Evolutionary conservation across 352 stramenopile species (phyloP).

Genomic region (Globisporangium solare): DNA sequence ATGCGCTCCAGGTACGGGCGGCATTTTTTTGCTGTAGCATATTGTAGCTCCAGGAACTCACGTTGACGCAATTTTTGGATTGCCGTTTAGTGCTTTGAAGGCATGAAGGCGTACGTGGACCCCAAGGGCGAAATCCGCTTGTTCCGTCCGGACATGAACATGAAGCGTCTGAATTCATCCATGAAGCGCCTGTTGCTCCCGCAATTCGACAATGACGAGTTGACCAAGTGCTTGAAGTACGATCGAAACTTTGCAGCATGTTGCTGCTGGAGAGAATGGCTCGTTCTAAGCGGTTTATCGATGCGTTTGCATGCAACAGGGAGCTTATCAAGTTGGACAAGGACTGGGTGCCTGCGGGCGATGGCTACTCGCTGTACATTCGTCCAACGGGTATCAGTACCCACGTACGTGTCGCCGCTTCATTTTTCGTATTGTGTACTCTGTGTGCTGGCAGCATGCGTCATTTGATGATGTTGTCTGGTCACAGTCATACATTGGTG

Average conservation of each 20-base stretch:
- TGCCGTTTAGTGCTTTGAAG: conserved; percentile 88
- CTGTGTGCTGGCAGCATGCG: no score
- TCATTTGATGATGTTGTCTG: background rate
- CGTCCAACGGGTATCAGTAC: conserved; percentile 93
- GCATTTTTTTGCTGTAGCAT: no score
- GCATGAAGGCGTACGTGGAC: conserved; percentile 93
- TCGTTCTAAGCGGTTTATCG: conserved; percentile 10
- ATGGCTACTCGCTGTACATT: conserved; percentile 96
- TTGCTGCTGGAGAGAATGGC: background rate
- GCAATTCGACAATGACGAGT: conserved; percentile 88
- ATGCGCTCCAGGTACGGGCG: conserved; percentile 73
- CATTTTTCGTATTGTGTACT: background rate
- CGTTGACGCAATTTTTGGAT: no score
- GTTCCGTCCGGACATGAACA: conserved; percentile 97
- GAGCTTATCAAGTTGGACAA: conserved; percentile 79
- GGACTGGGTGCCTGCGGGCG: conserved; percentile 92
- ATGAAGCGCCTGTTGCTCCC: conserved; percentile 92
- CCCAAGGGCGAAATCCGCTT: conserved; percentile 84
- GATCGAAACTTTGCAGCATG: conserved; percentile 1
- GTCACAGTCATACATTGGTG: conserved; percentile 84
- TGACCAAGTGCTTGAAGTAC: conserved; percentile 89
- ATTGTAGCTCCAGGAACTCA: no score
- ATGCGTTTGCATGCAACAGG: conserved; percentile 13
- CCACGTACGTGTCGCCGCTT: conserved; percentile 24
- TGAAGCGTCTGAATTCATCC: conserved; percentile 92